Conservation (phyloP, 257 asterid species). For the Petunia secreta region DNA sequence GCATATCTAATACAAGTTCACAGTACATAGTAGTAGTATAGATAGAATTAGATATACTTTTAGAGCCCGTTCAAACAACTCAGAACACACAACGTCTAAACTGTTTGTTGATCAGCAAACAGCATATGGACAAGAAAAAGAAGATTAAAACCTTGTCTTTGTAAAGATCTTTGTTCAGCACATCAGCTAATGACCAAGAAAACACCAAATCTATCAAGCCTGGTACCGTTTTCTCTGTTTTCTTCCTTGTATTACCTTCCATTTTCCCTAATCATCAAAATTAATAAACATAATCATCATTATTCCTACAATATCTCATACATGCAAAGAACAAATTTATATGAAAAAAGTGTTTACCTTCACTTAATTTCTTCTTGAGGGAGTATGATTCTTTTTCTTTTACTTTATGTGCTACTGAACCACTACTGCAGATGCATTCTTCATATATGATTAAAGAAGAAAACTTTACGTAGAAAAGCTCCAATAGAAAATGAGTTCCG, state of each 20-base stretch:
- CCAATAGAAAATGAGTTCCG: background rate
- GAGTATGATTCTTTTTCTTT: background rate
- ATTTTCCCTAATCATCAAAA: background rate
- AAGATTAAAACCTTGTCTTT: constrained; percentile 37
- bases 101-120: too few species aligned
- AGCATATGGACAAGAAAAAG: background rate
- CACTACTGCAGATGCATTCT: constrained; percentile 1
- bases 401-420: background rate
- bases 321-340: background rate
- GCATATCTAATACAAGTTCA: too few species aligned
- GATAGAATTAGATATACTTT: too few species aligned
- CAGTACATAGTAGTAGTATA: too few species aligned
- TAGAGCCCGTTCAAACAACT: too few species aligned
- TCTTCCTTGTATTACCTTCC: constrained; percentile 23
- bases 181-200: constrained; percentile 51
- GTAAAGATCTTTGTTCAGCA: constrained; percentile 50
- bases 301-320: background rate
- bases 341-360: background rate
- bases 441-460: background rate
- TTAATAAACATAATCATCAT: background rate
- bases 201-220: constrained; percentile 38
- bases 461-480: background rate
- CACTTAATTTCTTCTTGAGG: background rate
- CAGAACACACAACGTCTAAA: too few species aligned
- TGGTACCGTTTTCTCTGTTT: background rate